These are phyloP conservation scores for Orbilia javanica DNA, from an alignment of 2,329 filamentous ascomycete genomes.

Conservation along the genomic window DNA sequence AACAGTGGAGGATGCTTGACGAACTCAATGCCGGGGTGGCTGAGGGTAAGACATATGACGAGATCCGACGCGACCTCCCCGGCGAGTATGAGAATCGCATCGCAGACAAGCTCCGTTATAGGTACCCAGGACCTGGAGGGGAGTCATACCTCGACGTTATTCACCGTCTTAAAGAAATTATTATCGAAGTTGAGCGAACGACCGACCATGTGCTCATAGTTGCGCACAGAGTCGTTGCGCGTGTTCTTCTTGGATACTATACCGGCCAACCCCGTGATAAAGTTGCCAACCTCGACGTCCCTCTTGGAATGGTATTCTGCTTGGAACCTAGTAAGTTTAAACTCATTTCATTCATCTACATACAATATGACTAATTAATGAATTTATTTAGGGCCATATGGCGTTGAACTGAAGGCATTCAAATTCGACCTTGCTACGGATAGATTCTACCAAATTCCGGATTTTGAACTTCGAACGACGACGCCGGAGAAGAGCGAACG, in stretches of 20 bases:
- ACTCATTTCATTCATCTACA: neutral
- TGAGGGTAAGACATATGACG: constrained; percentile 93
- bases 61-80: constrained; percentile 82
- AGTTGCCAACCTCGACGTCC: constrained; percentile 93
- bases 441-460: constrained; percentile 87
- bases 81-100: constrained; percentile 85
- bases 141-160: constrained; percentile 98
- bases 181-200: constrained; percentile 96
- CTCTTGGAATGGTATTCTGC: constrained; percentile 91
- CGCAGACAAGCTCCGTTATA: constrained; percentile 91
- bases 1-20: constrained; percentile 98
- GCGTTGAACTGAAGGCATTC: constrained; percentile 96
- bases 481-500: constrained; percentile 52
- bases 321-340: constrained; percentile 77
- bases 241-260: constrained; percentile 95
- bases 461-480: constrained; percentile 67
- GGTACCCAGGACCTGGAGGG: constrained; percentile 93
- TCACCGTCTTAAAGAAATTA: constrained; percentile 92
- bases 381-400: constrained; percentile 79
- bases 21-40: constrained; percentile 93
- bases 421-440: constrained; percentile 82
- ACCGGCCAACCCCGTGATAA: constrained; percentile 90
- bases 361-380: constrained; percentile 36
- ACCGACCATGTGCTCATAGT: constrained; percentile 94
- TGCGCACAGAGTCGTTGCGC: constrained; percentile 89